Base-by-base conservation (phyloP, 1,284 basidiomycete species). In the Cryptococcus maquisensis region DNA sequence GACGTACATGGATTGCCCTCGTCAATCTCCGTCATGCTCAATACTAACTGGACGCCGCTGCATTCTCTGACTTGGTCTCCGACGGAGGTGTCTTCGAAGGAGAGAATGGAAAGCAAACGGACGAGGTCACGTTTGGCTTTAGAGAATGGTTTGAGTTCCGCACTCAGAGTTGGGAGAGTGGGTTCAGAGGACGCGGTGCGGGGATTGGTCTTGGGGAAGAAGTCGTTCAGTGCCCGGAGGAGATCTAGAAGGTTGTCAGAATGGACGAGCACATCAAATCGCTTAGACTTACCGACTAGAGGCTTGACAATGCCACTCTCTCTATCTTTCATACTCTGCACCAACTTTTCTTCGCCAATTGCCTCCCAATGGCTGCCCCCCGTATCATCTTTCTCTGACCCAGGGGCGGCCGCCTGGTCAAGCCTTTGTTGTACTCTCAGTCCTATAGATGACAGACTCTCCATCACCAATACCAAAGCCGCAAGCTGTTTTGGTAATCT, bases 21-120 rank as follows among this genome's bases (percentile, higher is more conserved):
- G 70, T 96, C 91, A 24, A 91, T 80, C 21, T 90, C 88, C 71
- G 90, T 94, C 77, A 92, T 79, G 62, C 86, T 86, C 80, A 95
- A 83, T 6, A 95, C 81, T 41, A 90, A 81, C 52, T 84, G 80
- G 55, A 95, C 84, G 28, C 91, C 91, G 6, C 83, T 85, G 52
- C 79, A 82, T 43, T 73, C 75, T 38, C 90, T 81, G 39, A 86
- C 81, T 7, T 82, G 81, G 69, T 93, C 86, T 69, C 93, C 90
- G 44, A 85, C 82, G 18, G 71, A 76, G 63, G 74, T 82, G 62
- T 82, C 79, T 41, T 81, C 81, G 65, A 86, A 83, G 41, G 82
- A 82, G 16, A 93, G 75, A 51, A 89, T 82, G 2, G 86, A 88
- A 20, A 95, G 77, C 12, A 93, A 78, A 26, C 88, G 84, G 16